A percentile compares a stretch with the other conserved stretches of the same genome.
Evolutionary conservation across 2,329 filamentous ascomycete genomes (phyloP).

Genomic region (Cucurbitaria berberidis): DNA sequence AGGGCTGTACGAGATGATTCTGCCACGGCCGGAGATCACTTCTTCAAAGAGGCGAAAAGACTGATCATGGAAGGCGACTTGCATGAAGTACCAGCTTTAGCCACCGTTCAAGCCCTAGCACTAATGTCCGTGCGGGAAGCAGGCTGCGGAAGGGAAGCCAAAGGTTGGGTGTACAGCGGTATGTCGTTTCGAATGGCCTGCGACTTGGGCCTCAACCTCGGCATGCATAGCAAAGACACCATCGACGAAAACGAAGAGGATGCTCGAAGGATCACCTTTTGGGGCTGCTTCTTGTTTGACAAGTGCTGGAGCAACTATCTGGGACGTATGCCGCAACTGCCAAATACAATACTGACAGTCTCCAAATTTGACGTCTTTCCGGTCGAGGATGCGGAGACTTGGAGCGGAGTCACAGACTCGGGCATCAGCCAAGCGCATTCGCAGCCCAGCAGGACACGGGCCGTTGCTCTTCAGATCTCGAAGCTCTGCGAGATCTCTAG

Average conservation of each 20-base stretch:
- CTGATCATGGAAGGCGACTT: constrained; percentile 90
- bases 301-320: constrained; percentile 99
- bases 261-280: constrained; percentile 89
- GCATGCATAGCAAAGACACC: constrained; percentile 61
- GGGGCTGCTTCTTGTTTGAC: constrained; percentile 98
- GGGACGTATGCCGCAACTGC: constrained; percentile 85
- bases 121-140: constrained; percentile 97
- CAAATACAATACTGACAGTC: constrained; percentile 78
- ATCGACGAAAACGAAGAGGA: constrained; percentile 86
- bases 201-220: constrained; percentile 88
- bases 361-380: constrained; percentile 92
- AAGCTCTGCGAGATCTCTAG: constrained; percentile 92
- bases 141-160: constrained; percentile 90
- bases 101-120: constrained; percentile 90
- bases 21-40: constrained; percentile 90
- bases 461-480: constrained; percentile 73
- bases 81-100: constrained; percentile 85
- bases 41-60: constrained; percentile 91
- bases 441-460: constrained; percentile 82
- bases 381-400: constrained; percentile 81
- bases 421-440: constrained; percentile 75
- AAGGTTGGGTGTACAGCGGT: constrained; percentile 97
- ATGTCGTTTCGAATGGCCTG: constrained; percentile 99
- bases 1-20: constrained; percentile 74
- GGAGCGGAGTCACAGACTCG: constrained; percentile 87